Percentiles rank a stretch among this genome's conserved stretches.
Conservation (phyloP, 352 stramenopile species). For the Pythium dissotocum region DNA sequence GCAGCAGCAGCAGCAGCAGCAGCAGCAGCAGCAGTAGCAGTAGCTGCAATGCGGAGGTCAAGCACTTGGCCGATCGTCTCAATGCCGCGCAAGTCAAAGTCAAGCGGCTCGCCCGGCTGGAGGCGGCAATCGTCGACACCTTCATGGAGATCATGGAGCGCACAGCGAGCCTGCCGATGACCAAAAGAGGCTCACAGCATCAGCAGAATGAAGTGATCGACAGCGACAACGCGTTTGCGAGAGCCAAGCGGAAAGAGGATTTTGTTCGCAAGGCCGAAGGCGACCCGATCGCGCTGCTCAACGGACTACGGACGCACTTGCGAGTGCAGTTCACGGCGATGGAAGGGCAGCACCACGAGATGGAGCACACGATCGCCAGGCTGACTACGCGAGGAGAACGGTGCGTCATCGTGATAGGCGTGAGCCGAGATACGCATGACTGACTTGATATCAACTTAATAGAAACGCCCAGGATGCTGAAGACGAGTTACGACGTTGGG, state of each 20-base stretch:
- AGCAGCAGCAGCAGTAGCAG: background rate
- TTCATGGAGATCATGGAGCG: slow-evolving; percentile 73
- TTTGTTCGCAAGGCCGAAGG: slow-evolving; percentile 57
- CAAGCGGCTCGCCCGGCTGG: slow-evolving; percentile 60
- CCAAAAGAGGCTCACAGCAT: background rate
- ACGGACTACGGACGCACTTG: slow-evolving; percentile 65
- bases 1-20: no score
- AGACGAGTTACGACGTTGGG: slow-evolving; percentile 40
- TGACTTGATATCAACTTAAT: background rate
- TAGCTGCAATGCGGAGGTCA: slow-evolving; percentile 32
- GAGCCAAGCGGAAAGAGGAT: slow-evolving; percentile 54
- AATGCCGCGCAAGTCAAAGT: slow-evolving; percentile 67
- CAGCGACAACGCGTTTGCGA: slow-evolving; percentile 35
- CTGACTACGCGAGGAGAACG: slow-evolving; percentile 35
- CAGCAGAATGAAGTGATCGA: background rate
- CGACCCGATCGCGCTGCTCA: slow-evolving; percentile 69
- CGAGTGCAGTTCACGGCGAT: slow-evolving; percentile 60
- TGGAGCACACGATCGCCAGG: slow-evolving; percentile 28
- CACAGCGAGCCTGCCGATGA: slow-evolving; percentile 19
- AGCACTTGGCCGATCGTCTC: slow-evolving; percentile 64
- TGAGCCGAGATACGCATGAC: background rate
- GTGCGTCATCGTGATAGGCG: slow-evolving; percentile 22
- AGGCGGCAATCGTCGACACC: slow-evolving; percentile 67
- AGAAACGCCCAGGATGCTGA: slow-evolving; percentile 38
- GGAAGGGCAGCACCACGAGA: slow-evolving; percentile 35